Conservation (phyloP, 164 flowering plant genomes). For the Tetrastigma voinierianum region DNA sequence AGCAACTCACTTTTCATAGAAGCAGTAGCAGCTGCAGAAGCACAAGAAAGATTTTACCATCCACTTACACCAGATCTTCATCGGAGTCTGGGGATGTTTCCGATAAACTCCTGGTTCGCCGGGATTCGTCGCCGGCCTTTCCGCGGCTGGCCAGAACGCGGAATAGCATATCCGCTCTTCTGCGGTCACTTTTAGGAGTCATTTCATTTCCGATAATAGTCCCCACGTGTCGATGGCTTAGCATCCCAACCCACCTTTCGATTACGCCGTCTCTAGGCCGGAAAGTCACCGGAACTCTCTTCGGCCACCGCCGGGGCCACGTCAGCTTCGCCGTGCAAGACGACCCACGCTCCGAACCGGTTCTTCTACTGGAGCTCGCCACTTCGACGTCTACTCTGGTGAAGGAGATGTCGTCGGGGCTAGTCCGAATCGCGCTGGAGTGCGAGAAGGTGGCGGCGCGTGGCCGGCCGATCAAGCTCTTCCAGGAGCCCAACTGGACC, state of each 20-base stretch:
- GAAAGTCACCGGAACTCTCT: conserved; percentile 80
- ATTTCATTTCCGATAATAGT: conserved; percentile 29
- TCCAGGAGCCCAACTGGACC: conserved; percentile 72
- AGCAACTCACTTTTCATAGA: conserved; percentile 30
- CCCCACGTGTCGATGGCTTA: conserved; percentile 50
- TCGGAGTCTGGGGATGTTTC: conserved; percentile 21
- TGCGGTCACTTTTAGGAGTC: conserved; percentile 42
- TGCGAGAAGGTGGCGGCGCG: conserved; percentile 41
- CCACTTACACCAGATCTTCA: conserved; percentile 29
- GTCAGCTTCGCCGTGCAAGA: conserved; percentile 80
- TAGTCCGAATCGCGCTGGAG: conserved; percentile 82
- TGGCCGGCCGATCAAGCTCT: conserved; percentile 34
- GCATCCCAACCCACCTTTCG: conserved; percentile 32
- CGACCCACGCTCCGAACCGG: conserved; percentile 65
- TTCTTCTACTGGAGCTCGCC: conserved; percentile 65
- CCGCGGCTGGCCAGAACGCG: conserved; percentile 10
- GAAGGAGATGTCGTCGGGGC: conserved; percentile 87
- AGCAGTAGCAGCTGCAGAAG: conserved; percentile 28
- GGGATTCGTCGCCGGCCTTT: conserved; percentile 3
- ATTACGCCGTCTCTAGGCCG: conserved; percentile 52
- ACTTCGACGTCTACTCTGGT: conserved; percentile 64
- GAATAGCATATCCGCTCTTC: conserved; percentile 24
- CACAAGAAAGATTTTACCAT: conserved; percentile 35
- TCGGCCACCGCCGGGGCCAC: conserved; percentile 79
- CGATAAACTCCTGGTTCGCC: conserved; percentile 21